Conservation (phyloP, 768 basidiomycete genomes). For the Fomitopsis pulvina region DNA sequence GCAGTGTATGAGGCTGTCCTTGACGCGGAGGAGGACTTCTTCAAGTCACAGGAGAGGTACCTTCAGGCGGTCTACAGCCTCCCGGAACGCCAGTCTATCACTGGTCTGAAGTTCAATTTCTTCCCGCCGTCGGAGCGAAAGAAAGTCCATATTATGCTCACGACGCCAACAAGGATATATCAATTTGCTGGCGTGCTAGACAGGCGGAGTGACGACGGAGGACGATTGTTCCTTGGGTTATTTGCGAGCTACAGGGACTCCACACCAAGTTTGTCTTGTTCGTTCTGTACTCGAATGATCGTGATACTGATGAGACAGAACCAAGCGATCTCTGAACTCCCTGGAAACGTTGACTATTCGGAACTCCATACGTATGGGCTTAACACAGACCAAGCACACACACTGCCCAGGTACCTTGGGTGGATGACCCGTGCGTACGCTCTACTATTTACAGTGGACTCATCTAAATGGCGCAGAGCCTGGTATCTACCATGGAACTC, state of each 20-base stretch:
- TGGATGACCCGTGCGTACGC: slow-evolving; percentile 82
- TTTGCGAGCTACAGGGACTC: slow-evolving; percentile 71
- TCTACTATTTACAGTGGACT: slow-evolving; percentile 1
- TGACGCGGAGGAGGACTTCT: slow-evolving; percentile 87
- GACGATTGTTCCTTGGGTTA: slow-evolving; percentile 66
- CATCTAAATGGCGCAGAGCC: slow-evolving; percentile 42
- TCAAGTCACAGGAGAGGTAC: slow-evolving; percentile 83
- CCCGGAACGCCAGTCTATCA: slow-evolving; percentile 76
- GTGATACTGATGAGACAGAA: slow-evolving; percentile 12
- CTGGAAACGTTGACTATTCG: slow-evolving; percentile 67
- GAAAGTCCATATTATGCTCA: slow-evolving; percentile 67
- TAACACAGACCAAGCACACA: slow-evolving; percentile 61
- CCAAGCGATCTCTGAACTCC: slow-evolving; percentile 85
- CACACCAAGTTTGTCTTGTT: slow-evolving; percentile 65
- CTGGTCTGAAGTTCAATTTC: slow-evolving; percentile 78
- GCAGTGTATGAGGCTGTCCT: slow-evolving; percentile 83
- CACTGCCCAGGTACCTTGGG: slow-evolving; percentile 68
- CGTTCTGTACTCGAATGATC: not conserved
- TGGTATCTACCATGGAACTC: slow-evolving; percentile 80
- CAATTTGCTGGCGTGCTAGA: slow-evolving; percentile 75
- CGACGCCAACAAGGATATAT: slow-evolving; percentile 85
- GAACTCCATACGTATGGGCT: slow-evolving; percentile 78
- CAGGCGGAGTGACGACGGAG: slow-evolving; percentile 65
- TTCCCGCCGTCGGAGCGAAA: slow-evolving; percentile 59
- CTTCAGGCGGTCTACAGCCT: slow-evolving; percentile 68